A percentile compares a stretch with the other conserved stretches of the same genome.
Evolutionary conservation across 257 asterid genomes (phyloP).

Genomic region (Anisodus tanguticus): DNA sequence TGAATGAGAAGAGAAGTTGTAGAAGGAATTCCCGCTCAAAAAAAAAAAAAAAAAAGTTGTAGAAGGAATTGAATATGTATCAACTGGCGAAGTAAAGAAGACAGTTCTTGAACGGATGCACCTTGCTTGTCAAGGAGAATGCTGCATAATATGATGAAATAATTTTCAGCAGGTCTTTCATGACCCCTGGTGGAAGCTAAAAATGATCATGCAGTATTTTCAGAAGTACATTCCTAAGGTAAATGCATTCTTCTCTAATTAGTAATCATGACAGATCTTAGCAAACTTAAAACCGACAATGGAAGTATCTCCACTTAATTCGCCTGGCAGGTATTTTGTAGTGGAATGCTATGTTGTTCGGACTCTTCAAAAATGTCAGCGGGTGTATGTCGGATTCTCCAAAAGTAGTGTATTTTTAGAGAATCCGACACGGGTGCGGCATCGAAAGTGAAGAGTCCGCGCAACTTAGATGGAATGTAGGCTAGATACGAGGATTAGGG

Average conservation of each 20-base stretch:
- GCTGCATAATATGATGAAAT: neutral
- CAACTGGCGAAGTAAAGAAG: too few species aligned
- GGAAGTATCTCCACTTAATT: neutral
- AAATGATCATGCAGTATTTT: slow-evolving; percentile 68
- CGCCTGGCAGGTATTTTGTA: neutral
- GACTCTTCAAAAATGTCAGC: too few species aligned
- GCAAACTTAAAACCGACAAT: slow-evolving; percentile 4
- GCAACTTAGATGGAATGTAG: neutral
- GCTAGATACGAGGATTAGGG: neutral
- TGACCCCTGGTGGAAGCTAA: slow-evolving; percentile 68
- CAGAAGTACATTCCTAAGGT: slow-evolving; percentile 85
- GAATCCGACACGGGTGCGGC: too few species aligned
- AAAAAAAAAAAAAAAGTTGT: too few species aligned
- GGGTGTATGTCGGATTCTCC: too few species aligned
- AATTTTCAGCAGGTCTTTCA: slow-evolving; percentile 64
- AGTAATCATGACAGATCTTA: slow-evolving; percentile 3
- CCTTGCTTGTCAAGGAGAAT: slow-evolving; percentile 18
- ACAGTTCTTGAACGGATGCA: too few species aligned
- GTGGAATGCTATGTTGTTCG: neutral
- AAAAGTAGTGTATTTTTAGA: too few species aligned
- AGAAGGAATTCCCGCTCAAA: too few species aligned
- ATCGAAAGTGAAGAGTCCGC: too few species aligned
- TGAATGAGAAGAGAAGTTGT: too few species aligned
- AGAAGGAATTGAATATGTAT: too few species aligned
- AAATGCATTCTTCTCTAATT: slow-evolving; percentile 29